Conservation (phyloP, 352 stramenopile species). For the Phytophthora tentaculata region DNA sequence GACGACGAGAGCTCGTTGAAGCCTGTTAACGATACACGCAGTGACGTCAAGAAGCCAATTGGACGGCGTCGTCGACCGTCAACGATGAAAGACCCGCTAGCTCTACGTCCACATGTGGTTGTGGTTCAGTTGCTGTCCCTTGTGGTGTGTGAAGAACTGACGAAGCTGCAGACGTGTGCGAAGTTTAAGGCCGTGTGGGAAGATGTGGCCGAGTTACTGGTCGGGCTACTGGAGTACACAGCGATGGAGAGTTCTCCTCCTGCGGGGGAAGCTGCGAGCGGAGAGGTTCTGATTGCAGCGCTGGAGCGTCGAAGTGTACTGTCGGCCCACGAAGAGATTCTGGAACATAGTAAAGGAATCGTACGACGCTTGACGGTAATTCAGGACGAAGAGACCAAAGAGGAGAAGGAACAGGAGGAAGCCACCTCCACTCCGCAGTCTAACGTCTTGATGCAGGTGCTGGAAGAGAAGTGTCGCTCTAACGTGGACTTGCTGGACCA, state of each 20-base stretch:
- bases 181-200: conserved; percentile 63
- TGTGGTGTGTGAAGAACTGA: conserved; percentile 67
- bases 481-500: conserved; percentile 51
- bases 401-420: conserved; percentile 16
- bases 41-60: conserved; percentile 12
- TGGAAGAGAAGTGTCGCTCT: conserved; percentile 64
- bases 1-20: conserved; percentile 16
- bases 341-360: conserved; percentile 71
- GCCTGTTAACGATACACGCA: conserved; percentile 1
- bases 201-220: conserved; percentile 57
- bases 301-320: conserved; percentile 69
- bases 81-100: conserved; percentile 65
- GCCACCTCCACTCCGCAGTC: conserved; percentile 6
- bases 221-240: conserved; percentile 63
- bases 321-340: conserved; percentile 75
- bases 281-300: conserved; percentile 53
- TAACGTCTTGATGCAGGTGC: conserved; percentile 52
- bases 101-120: conserved; percentile 60
- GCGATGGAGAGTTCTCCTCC: conserved; percentile 35
- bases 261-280: conserved; percentile 29
- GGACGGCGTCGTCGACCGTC: conserved; percentile 51
- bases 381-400: conserved; percentile 31
- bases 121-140: conserved; percentile 68
- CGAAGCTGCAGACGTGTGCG: conserved; percentile 44
- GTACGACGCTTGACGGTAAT: conserved; percentile 56